These are phyloP conservation scores for Dryadomyces quercivorus DNA, from an alignment of 2,329 filamentous ascomycete genomes.

Conservation along the genomic window DNA sequence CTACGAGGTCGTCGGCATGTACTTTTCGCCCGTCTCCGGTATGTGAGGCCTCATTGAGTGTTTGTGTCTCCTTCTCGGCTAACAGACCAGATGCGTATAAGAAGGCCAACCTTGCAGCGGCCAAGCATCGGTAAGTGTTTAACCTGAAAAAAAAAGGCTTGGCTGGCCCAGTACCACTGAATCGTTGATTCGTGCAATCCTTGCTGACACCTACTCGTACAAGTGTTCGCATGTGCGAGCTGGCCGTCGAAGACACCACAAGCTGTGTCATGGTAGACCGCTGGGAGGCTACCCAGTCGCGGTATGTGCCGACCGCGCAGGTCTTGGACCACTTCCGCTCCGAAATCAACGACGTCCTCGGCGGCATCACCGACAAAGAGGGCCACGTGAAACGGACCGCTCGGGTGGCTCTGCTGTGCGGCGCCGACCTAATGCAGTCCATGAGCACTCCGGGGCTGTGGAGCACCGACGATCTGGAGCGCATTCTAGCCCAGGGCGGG, in stretches of 20 bases:
- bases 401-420: slow-evolving; percentile 68
- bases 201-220: slow-evolving; percentile 30
- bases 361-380: slow-evolving; percentile 58
- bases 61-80: not conserved
- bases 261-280: slow-evolving; percentile 80
- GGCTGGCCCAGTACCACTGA: no score
- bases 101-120: slow-evolving; percentile 58
- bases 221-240: slow-evolving; percentile 72
- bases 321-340: slow-evolving; percentile 86
- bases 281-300: slow-evolving; percentile 34
- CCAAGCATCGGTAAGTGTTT: slow-evolving; percentile 10
- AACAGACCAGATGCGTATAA: slow-evolving; percentile 43
- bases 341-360: slow-evolving; percentile 70
- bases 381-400: slow-evolving; percentile 45
- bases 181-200: not conserved
- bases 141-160: no score
- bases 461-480: slow-evolving; percentile 72
- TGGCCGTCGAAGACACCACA: slow-evolving; percentile 62
- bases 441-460: slow-evolving; percentile 67
- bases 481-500: slow-evolving; percentile 75
- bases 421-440: slow-evolving; percentile 66
- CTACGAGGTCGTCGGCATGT: slow-evolving; percentile 80
- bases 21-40: slow-evolving; percentile 53
- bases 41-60: not conserved
- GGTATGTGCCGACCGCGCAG: slow-evolving; percentile 79